Percentiles rank a stretch among this genome's conserved stretches.
These are phyloP conservation scores for Xylaria sp. DNA, from an alignment of 2,329 filamentous ascomycete species.

Conservation along the genomic window DNA sequence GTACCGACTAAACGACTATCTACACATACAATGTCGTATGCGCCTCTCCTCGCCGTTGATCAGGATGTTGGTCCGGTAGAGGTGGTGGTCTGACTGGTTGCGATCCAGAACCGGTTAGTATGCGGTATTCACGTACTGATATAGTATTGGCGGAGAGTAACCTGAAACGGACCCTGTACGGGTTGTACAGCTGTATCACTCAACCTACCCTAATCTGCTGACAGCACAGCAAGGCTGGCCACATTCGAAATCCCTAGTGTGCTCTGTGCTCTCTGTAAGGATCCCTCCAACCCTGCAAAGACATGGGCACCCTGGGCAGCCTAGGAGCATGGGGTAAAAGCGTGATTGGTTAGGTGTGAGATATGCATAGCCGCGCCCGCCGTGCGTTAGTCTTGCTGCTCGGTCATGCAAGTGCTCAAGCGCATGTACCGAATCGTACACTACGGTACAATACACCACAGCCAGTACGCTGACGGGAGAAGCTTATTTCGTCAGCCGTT, in stretches of 20 bases:
- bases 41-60: constrained; percentile 17
- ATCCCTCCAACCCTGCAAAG: constrained; percentile 39
- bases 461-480: constrained; percentile 40
- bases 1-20: constrained; percentile 10
- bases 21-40: not conserved
- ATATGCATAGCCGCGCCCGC: constrained; percentile 54
- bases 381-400: constrained; percentile 52
- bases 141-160: constrained; percentile 29
- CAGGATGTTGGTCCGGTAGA: not conserved
- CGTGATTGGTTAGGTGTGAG: constrained; percentile 49
- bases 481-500: constrained; percentile 41
- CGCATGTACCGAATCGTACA: constrained; percentile 38
- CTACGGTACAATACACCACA: constrained; percentile 11
- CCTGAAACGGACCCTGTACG: constrained; percentile 35
- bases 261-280: constrained; percentile 10
- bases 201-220: constrained; percentile 16
- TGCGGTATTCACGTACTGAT: constrained; percentile 7
- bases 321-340: constrained; percentile 46
- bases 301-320: constrained; percentile 18
- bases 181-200: not conserved
- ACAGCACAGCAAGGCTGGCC: constrained; percentile 39
- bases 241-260: constrained; percentile 29
- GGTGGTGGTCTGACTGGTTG: constrained; percentile 7
- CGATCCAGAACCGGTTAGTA: constrained; percentile 17
- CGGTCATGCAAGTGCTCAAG: constrained; percentile 52